phyloP scores from a whole-genome alignment of 139 green algal genomes.

The Penium margaritaceum region DNA sequence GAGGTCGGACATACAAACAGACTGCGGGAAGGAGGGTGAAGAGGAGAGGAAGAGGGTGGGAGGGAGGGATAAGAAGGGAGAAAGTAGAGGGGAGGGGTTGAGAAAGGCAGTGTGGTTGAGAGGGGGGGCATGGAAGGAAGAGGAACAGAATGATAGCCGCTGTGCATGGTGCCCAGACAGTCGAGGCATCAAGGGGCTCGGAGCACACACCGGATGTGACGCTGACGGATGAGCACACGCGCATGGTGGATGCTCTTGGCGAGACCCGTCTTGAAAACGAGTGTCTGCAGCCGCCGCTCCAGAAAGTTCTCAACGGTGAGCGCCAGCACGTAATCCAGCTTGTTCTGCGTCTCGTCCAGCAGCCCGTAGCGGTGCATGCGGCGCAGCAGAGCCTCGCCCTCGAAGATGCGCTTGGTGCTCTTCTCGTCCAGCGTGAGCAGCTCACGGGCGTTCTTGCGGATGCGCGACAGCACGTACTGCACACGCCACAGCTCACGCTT shows the following conservation, averaged over 20 bases:
- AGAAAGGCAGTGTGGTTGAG: no score
- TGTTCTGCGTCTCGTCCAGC: conserved; percentile 75
- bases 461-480: conserved; percentile 75
- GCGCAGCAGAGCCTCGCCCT: conserved; percentile 71
- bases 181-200: no score
- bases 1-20: no score
- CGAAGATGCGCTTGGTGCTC: conserved; percentile 90
- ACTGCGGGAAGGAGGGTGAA: no score
- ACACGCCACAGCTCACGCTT: conserved; percentile 99
- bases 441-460: conserved; percentile 83
- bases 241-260: conserved; percentile 99
- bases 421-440: conserved; percentile 96
- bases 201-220: conserved; percentile 91
- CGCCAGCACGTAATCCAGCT: conserved; percentile 98
- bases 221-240: conserved; percentile 92
- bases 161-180: no score
- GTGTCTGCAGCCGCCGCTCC: conserved; percentile 85
- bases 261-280: conserved; percentile 99
- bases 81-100: no score
- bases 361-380: conserved; percentile 96
- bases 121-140: no score
- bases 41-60: no score
- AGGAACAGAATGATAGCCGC: no score
- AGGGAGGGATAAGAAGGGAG: no score
- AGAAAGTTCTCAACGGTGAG: conserved; percentile 81